Evolutionary conservation across 805 yeast species (phyloP), one percentile per base, ranked within the genome.

Genomic region (Ogataea siamensis): DNA sequence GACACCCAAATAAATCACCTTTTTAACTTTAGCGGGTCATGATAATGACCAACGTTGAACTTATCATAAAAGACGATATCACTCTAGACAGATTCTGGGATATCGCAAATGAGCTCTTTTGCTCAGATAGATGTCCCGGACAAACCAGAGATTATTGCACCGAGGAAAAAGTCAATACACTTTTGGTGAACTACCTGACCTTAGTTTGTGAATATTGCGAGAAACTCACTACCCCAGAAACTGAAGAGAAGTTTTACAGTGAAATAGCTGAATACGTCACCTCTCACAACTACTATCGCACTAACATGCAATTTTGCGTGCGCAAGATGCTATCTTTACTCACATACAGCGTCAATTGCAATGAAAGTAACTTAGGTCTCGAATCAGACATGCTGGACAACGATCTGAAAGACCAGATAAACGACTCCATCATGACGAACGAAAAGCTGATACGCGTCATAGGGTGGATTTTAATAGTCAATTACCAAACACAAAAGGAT

Each of bases 251-350:
- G 10, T 63, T 63, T 34, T 59, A 48, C 32, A 40, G 47, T n/a
- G 28, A 51, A 10, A 46, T 53, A 7, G 49, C 66, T 2, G 51
- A 51, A 16, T 55, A 52, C 24, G 26, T 64, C 11, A 32, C 57
- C 11, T 43, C 49, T 3, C 53, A 49, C 15, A 41, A 41, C 5
- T 47, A 48, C 10, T 75, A 71, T 46, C 60, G 61, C 24, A 36
- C 47, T 2, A 63, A 73, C 39, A 47, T 55, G 37, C 60, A 60
- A 20, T 76, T 75, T 50, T 74, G 79, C 40, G 45, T 75, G 3
- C 59, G 79, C 26, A 76, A 76, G 49, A 55, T 71, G 57, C 52
- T 74, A 10, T 70, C 78, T 0, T 50, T 75, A 24, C 42, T 74
- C 34, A 59, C 60, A n/a, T 61, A 59, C 39, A 43, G 58, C 1